Evolutionary conservation across 129 eudicot species (phyloP), one percentile per base, ranked within the genome.

Genomic region (Glebionis coronaria): DNA sequence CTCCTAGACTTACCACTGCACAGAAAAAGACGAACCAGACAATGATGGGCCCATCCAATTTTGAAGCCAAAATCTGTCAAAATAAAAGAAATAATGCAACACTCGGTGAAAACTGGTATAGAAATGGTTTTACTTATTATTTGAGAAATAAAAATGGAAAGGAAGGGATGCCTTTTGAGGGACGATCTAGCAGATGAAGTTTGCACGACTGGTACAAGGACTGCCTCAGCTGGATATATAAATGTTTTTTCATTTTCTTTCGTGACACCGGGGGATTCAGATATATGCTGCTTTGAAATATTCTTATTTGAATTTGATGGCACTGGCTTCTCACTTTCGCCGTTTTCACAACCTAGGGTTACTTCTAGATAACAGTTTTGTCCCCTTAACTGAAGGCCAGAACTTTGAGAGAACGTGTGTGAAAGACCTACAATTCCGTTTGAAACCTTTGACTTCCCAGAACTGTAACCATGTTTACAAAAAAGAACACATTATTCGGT

Each of bases 11-110:
- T 67, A 93, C 99, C 99, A 75, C 56, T 82, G 85, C 89, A 88
- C 85, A 71, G 84, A 76, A 72, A 86, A 80, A 9, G 97, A 82
- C 28, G 95, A 81, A 69, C 80, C 79, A 44, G 91, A 72, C 55
- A 87, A 77, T 18, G 99, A 82, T 53, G 88, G 91, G 10, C 97
- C 99, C 85, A 82, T 86, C 99, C 99, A 93, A 49, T 89, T 93
- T 72, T 89, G 97, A 42, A 93, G 88, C 99, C 99, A 93, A 70
- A 89, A 93, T 75, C 99, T 93, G 84, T 60, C 42, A 10, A 35
- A 9, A 35, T 75, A 70, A 52, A 75, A 40, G 13, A 70, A 14
- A 78, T 19, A 19, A 49, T 8, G 49, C 13, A 21, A 58, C 51
- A 28, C 25, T 67, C 59, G 12, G 28, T 49, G 31, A 40, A 35